Evolutionary conservation across 495 filamentous ascomycete species (phyloP).

Genomic region (Hyaloscypha hepaticicola): DNA sequence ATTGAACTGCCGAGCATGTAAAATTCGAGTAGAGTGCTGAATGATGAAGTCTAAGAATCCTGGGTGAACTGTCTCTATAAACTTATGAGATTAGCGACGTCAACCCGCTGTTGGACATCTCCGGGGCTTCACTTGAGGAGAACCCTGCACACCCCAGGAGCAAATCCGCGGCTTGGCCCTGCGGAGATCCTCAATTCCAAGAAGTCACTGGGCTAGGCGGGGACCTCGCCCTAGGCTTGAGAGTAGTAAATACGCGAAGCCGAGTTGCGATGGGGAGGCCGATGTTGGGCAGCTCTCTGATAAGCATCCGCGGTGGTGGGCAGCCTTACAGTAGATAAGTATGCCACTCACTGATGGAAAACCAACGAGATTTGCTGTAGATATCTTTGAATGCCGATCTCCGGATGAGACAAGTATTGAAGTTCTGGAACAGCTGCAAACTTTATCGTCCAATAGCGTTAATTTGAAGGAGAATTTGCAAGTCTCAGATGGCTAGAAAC

Average conservation of each 20-base stretch:
- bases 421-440: neutral
- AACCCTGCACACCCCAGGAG: neutral
- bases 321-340: neutral
- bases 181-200: conserved; percentile 24
- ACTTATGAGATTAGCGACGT: conserved; percentile 18
- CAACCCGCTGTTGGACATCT: conserved; percentile 27
- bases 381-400: conserved; percentile 3
- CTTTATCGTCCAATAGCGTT: neutral
- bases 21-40: neutral
- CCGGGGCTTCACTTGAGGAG: conserved; percentile 16
- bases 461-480: neutral
- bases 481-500: neutral
- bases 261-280: conserved; percentile 7
- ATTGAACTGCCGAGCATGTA: neutral
- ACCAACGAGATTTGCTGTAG: conserved; percentile 15
- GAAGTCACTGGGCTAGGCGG: neutral
- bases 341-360: neutral
- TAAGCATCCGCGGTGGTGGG: conserved; percentile 10
- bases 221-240: neutral
- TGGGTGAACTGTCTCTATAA: conserved; percentile 17
- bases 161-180: conserved; percentile 27
- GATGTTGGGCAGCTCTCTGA: conserved; percentile 5
- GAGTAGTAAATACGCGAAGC: conserved; percentile 10
- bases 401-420: neutral
- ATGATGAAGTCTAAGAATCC: neutral